Evolutionary conservation across 345 rosid species (phyloP).

Genomic region (Kernera saxatilis): DNA sequence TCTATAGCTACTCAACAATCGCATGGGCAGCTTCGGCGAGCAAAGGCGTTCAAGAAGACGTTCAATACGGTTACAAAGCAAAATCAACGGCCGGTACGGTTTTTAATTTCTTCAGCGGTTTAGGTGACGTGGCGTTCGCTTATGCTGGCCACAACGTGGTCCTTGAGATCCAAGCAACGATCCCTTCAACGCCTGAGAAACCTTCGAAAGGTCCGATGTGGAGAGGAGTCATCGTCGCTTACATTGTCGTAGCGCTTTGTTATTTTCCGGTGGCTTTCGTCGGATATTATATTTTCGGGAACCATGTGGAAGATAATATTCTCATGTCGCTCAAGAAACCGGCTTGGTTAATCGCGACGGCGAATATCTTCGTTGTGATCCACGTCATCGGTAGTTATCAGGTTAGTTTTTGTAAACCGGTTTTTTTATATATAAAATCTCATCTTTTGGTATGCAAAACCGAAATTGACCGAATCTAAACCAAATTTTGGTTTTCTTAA

Average conservation of each 20-base stretch:
- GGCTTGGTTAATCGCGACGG: constrained; percentile 55
- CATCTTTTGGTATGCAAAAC: background rate
- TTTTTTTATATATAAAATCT: background rate
- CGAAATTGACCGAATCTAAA: background rate
- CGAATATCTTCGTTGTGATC: constrained; percentile 65
- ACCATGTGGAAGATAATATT: constrained; percentile 54
- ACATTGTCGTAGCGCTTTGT: constrained; percentile 65
- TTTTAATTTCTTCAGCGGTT: constrained; percentile 60
- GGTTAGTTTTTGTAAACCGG: constrained; percentile 31
- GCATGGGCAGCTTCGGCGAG: constrained; percentile 64
- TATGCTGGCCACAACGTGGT: constrained; percentile 86
- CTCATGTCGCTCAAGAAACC: constrained; percentile 66
- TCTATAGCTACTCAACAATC: constrained; percentile 64
- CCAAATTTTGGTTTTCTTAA: background rate
- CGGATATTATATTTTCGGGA: constrained; percentile 64
- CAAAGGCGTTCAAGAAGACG: constrained; percentile 49
- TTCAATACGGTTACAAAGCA: constrained; percentile 49
- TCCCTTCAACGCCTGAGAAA: constrained; percentile 80
- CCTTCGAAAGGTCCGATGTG: constrained; percentile 89
- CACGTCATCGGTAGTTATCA: constrained; percentile 86
- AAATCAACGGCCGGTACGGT: constrained; percentile 40
- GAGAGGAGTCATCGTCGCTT: constrained; percentile 72
- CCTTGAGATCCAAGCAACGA: constrained; percentile 84
- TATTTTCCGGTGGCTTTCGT: constrained; percentile 77
- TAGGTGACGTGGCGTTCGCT: constrained; percentile 84